phyloP scores from a whole-genome alignment of 768 basidiomycete species.

The Tylopilus vinaceipallidus region DNA sequence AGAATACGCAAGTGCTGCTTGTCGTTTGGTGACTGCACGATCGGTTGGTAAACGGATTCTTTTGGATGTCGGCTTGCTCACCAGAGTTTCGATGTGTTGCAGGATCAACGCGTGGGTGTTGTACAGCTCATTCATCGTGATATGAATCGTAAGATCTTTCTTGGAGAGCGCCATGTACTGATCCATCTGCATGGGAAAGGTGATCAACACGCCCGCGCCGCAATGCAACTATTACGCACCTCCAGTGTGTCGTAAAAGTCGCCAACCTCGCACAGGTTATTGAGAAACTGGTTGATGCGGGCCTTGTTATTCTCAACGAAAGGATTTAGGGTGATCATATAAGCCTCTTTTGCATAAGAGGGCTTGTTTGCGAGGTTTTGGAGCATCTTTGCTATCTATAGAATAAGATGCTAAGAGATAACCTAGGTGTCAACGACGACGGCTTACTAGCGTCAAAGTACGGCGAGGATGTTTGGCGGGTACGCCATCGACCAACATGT shows the following conservation, averaged over 20 bases:
- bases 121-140: conserved; percentile 97
- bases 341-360: conserved; percentile 94
- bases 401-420: conserved; percentile 4
- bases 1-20: conserved; percentile 96
- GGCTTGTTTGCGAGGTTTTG: conserved; percentile 99
- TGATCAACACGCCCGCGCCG: not conserved
- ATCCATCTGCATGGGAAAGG: conserved; percentile 72
- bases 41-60: conserved; percentile 1
- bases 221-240: conserved; percentile 43
- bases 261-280: conserved; percentile 95
- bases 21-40: conserved; percentile 85
- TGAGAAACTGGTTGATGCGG: conserved; percentile 95
- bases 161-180: conserved; percentile 99
- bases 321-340: conserved; percentile 98
- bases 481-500: conserved; percentile 98
- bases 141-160: conserved; percentile 97
- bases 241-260: conserved; percentile 99
- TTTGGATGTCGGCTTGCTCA: conserved; percentile 39
- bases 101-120: conserved; percentile 95
- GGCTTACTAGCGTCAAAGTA: conserved; percentile 82
- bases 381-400: conserved; percentile 97
- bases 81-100: conserved; percentile 93
- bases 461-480: conserved; percentile 97
- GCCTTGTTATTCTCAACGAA: conserved; percentile 99
- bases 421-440: not conserved